Base-by-base conservation (phyloP, 1,284 basidiomycete genomes). In the Schizophyllum commune region DNA sequence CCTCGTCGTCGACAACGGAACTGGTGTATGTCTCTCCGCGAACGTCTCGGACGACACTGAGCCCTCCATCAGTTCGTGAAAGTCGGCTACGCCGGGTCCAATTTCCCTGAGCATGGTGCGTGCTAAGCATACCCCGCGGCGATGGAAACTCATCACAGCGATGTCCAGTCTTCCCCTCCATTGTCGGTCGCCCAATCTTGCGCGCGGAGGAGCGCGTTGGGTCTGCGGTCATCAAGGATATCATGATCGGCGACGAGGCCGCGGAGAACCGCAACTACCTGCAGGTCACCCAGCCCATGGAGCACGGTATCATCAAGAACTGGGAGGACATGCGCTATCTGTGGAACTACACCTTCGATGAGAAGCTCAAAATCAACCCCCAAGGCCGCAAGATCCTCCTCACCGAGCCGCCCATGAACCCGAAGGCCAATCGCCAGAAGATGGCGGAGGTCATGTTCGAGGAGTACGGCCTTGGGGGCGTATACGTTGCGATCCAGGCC, bases 401-500 rank as follows among this genome's bases (percentile, higher is more conserved):
- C 68, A 99, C 97, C 0, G 97, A 99, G 74, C 97, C 97, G n/a
- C 97, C 96, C 53, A 98, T 99, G 96, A 99, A 99, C 77, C 97
- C 97, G 4, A 94, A 90, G 72, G 87, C 77, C 66, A 99, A 99
- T 75, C 79, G 97, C 68, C 89, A 96, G 75, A 82, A 85, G 72
- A 98, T 99, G 96, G 90, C 88, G 64, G 89, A 99, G 75, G 94
- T 98, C 72, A 99, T 99, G 96, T 98, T 99, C 72, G 97, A 99
- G 77, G 92, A 97, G 69, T 99, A 98, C 74, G 94, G 94, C 5
- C 98, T 99, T 70, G 89, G 89, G 21, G 93, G 94, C 0, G 94
- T 99, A 62, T 99, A 99, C 73, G 89, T 99, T 1, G 96, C 96
- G 21, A 98, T 99, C 67, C 97, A 99, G 80, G 97, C 96, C 4